Evolutionary conservation across 164 flowering plant genomes (phyloP).

Genomic region (Chloranthus sessilifolius): DNA sequence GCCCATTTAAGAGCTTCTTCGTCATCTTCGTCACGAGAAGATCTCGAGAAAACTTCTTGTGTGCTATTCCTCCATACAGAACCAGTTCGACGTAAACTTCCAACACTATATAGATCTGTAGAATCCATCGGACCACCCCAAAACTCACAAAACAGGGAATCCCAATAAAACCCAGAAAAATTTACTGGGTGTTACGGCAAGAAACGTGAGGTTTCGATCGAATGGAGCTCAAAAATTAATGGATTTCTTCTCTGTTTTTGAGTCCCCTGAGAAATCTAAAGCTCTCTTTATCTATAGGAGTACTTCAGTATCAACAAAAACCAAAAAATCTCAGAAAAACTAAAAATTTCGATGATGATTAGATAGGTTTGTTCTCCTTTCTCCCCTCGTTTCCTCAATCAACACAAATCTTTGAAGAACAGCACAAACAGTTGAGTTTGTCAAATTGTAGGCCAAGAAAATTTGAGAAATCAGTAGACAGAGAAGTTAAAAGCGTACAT

Average conservation of each 20-base stretch:
- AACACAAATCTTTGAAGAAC: too few relatives aligned
- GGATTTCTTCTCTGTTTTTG: background rate
- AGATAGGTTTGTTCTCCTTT: too few relatives aligned
- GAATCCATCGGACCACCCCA: conserved; percentile 12
- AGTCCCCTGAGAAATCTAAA: background rate
- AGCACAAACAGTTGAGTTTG: too few relatives aligned
- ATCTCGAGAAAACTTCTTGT: conserved; percentile 42
- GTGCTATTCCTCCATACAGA: conserved; percentile 41
- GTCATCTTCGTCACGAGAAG: conserved; percentile 50
- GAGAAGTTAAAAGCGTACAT: too few relatives aligned
- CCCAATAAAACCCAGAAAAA: too few relatives aligned
- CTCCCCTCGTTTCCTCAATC: too few relatives aligned
- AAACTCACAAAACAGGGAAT: background rate
- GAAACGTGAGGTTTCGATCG: background rate
- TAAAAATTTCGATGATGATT: too few relatives aligned
- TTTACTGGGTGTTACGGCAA: background rate
- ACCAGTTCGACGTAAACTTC: conserved; percentile 32
- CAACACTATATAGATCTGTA: conserved; percentile 8
- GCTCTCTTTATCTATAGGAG: too few relatives aligned
- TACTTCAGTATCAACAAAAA: too few relatives aligned
- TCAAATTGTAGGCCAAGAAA: background rate
- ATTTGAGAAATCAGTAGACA: too few relatives aligned
- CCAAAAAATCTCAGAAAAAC: background rate
- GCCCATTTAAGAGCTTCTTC: conserved; percentile 89
- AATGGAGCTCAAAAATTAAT: background rate